Percentiles rank a stretch among this genome's conserved stretches.
phyloP scores from a whole-genome alignment of 208 protist species.

The Giardia duodenalis region DNA sequence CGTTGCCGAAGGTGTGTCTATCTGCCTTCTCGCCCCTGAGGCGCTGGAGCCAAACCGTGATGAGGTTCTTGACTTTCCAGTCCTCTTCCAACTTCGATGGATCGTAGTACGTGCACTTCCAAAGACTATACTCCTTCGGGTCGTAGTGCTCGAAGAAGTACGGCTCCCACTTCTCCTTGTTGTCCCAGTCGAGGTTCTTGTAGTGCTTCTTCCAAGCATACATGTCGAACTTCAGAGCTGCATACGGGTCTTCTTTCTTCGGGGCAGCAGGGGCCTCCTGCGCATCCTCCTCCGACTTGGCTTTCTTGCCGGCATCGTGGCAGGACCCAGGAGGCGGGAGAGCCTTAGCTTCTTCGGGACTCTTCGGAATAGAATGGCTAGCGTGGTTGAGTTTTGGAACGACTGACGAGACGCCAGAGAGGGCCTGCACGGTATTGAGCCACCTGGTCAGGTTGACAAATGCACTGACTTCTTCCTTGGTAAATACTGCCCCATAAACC shows the following conservation, averaged over 20 bases:
- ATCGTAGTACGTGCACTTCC: background rate
- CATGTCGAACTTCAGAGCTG: background rate
- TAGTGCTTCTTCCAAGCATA: slow-evolving; percentile 30
- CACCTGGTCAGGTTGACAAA: background rate
- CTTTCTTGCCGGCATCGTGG: background rate
- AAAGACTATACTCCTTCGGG: background rate
- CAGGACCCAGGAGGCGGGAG: background rate
- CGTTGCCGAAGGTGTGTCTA: background rate
- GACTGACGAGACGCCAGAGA: background rate
- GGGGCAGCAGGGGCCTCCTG: background rate
- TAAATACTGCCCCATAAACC: background rate
- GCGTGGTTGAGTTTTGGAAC: background rate
- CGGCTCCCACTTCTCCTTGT: background rate
- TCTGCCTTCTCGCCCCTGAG: slow-evolving; percentile 25
- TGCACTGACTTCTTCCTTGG: background rate
- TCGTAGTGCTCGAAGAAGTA: slow-evolving; percentile 6
- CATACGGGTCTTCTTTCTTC: background rate
- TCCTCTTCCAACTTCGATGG: background rate
- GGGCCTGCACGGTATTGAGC: background rate
- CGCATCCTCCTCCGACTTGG: background rate
- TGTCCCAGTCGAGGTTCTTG: slow-evolving; percentile 20
- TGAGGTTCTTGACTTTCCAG: slow-evolving; percentile 28
- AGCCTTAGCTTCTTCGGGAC: background rate
- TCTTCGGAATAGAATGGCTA: background rate
- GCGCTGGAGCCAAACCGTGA: background rate